phyloP scores from a whole-genome alignment of 2,329 filamentous ascomycete genomes.

The Cladobotryum protrusum region DNA sequence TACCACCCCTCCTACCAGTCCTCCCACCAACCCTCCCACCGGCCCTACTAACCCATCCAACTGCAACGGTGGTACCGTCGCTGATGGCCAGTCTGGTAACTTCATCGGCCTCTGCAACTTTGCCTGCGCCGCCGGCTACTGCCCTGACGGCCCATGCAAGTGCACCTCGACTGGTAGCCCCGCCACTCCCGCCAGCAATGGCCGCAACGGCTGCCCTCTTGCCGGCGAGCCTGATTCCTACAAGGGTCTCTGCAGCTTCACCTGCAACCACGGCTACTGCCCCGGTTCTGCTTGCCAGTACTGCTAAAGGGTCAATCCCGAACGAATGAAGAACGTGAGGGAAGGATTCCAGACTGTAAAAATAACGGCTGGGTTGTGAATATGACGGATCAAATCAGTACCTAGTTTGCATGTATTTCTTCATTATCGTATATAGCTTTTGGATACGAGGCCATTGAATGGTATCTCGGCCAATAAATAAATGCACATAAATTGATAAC shows the following conservation, averaged over 20 bases:
- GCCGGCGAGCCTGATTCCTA: constrained; percentile 30
- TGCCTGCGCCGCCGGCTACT: constrained; percentile 26
- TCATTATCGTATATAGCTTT: no score
- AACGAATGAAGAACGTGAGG: no score
- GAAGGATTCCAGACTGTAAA: no score
- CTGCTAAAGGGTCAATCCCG: constrained; percentile 3
- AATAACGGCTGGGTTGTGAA: no score
- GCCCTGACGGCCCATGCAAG: constrained; percentile 27
- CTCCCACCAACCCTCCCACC: constrained; percentile 23
- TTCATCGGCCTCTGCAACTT: constrained; percentile 32
- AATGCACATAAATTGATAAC: no score
- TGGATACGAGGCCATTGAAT: no score
- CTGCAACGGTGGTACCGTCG: constrained; percentile 23
- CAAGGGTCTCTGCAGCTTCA: constrained; percentile 39
- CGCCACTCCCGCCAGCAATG: constrained; percentile 20
- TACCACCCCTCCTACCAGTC: constrained; percentile 23
- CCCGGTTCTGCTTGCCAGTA: constrained; percentile 26
- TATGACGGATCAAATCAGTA: no score
- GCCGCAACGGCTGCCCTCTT: constrained; percentile 27
- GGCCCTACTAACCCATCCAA: constrained; percentile 29
- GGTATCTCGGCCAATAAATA: no score
- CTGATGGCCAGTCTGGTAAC: constrained; percentile 25
- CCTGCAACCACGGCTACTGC: constrained; percentile 42
- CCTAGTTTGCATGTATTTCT: no score
- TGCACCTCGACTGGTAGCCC: constrained; percentile 27